These are phyloP conservation scores for Paracoccidioides brasiliensis DNA, from an alignment of 2,329 filamentous ascomycete species.

Conservation along the genomic window DNA sequence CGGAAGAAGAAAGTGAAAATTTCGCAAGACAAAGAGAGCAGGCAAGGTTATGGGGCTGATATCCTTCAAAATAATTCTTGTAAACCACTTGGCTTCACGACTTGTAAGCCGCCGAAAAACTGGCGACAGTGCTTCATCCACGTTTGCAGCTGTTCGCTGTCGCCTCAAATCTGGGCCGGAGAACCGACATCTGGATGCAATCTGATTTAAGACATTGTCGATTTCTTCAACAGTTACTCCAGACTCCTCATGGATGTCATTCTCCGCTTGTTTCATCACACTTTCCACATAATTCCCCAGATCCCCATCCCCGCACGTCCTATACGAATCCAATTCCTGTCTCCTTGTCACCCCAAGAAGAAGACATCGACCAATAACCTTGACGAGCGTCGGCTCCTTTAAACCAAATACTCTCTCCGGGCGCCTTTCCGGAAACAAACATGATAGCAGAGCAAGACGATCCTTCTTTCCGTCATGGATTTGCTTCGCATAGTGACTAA, in stretches of 20 bases:
- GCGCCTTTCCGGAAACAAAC: constrained; percentile 61
- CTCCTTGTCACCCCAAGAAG: constrained; percentile 49
- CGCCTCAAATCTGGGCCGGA: constrained; percentile 51
- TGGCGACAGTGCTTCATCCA: constrained; percentile 38
- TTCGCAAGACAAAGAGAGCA: constrained; percentile 39
- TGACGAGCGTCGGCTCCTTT: constrained; percentile 47
- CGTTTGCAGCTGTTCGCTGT: constrained; percentile 24
- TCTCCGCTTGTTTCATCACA: constrained; percentile 48
- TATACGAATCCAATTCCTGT: constrained; percentile 51
- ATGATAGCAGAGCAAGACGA: constrained; percentile 55
- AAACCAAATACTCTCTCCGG: constrained; percentile 68
- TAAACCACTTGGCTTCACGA: constrained; percentile 75
- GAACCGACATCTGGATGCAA: constrained; percentile 57
- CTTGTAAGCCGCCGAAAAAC: constrained; percentile 51
- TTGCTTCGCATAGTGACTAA: constrained; percentile 44
- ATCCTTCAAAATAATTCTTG: constrained; percentile 64
- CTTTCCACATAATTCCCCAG: constrained; percentile 58
- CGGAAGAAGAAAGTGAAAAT: constrained; percentile 58
- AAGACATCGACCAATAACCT: constrained; percentile 55
- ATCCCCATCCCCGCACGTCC: constrained; percentile 47
- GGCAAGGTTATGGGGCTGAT: constrained; percentile 57
- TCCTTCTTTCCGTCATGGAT: constrained; percentile 47
- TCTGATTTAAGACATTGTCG: constrained; percentile 48
- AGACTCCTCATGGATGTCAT: constrained; percentile 22
- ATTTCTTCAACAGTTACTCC: constrained; percentile 59